Evolutionary conservation across 805 yeast genomes (phyloP).

Genomic region (Yamadazyma scolyti): DNA sequence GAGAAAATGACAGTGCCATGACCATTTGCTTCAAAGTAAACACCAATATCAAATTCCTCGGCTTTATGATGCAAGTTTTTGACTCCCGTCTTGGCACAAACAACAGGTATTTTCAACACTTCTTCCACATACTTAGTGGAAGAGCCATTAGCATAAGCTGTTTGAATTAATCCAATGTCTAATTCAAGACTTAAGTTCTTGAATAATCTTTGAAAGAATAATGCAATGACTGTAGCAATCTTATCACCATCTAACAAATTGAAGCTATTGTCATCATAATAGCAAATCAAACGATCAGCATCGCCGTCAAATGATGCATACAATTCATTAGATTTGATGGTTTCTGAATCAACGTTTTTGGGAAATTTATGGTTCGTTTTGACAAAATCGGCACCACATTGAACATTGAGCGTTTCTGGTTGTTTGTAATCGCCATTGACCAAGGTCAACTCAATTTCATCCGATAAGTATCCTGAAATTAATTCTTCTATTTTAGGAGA

Average conservation of each 20-base stretch:
- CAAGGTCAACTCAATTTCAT: conserved; percentile 36
- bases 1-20: conserved; percentile 94
- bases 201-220: conserved; percentile 51
- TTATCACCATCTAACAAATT: conserved; percentile 86
- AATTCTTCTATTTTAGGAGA: conserved; percentile 65
- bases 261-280: conserved; percentile 50
- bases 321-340: conserved; percentile 43
- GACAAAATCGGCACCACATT: conserved; percentile 95
- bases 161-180: conserved; percentile 83
- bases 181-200: conserved; percentile 45
- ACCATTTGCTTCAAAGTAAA: conserved; percentile 98
- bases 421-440: conserved; percentile 53
- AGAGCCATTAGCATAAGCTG: conserved; percentile 96
- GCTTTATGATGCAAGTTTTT: conserved; percentile 95
- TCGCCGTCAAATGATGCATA: conserved; percentile 94
- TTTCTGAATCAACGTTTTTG: conserved; percentile 36
- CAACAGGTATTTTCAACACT: conserved; percentile 67
- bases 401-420: conserved; percentile 62
- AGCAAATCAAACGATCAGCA: conserved; percentile 91
- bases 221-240: conserved; percentile 80
- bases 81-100: conserved; percentile 93
- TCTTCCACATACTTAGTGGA: conserved; percentile 71
- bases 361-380: conserved; percentile 86
- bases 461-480: conserved; percentile 35
- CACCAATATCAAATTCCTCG: conserved; percentile 78